phyloP scores from a whole-genome alignment of 176 grass and related monocot species.

The Cymbopogon citratus region DNA sequence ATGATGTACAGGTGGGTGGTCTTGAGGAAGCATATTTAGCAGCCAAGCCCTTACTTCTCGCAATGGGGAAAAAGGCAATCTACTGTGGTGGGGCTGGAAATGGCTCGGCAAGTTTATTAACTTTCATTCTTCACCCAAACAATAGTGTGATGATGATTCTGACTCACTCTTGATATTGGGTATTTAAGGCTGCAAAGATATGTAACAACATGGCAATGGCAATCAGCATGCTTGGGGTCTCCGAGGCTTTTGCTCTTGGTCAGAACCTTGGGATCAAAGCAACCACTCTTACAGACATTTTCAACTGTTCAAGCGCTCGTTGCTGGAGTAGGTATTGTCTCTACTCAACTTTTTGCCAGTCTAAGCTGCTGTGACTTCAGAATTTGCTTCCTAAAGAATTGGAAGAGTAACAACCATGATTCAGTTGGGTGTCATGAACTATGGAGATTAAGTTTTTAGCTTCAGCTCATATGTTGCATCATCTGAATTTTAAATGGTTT shows the following conservation, averaged over 20 bases:
- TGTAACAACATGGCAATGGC: constrained; percentile 98
- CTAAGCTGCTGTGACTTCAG: background rate
- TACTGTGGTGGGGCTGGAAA: constrained; percentile 88
- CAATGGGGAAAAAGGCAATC: constrained; percentile 80
- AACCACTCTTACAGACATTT: constrained; percentile 69
- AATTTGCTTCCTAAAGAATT: background rate
- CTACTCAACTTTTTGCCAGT: background rate
- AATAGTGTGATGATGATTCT: background rate
- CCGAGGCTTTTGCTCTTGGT: constrained; percentile 88
- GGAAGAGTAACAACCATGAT: background rate
- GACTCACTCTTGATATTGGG: background rate
- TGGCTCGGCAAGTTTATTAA: constrained; percentile 62
- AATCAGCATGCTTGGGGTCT: constrained; percentile 88
- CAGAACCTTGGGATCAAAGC: constrained; percentile 87
- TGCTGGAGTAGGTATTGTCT: constrained; percentile 91
- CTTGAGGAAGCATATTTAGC: constrained; percentile 76
- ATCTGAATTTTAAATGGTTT: constrained; percentile 6
- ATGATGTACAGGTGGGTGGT: constrained; percentile 72
- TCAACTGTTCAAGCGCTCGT: constrained; percentile 91
- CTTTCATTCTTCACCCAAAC: background rate
- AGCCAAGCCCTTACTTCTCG: constrained; percentile 72
- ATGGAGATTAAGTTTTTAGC: background rate
- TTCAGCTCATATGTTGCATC: background rate
- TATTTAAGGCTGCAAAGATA: constrained; percentile 82
- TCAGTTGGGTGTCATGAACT: background rate